phyloP scores from a whole-genome alignment of 768 basidiomycete species.

The Leccinellum albellum region DNA sequence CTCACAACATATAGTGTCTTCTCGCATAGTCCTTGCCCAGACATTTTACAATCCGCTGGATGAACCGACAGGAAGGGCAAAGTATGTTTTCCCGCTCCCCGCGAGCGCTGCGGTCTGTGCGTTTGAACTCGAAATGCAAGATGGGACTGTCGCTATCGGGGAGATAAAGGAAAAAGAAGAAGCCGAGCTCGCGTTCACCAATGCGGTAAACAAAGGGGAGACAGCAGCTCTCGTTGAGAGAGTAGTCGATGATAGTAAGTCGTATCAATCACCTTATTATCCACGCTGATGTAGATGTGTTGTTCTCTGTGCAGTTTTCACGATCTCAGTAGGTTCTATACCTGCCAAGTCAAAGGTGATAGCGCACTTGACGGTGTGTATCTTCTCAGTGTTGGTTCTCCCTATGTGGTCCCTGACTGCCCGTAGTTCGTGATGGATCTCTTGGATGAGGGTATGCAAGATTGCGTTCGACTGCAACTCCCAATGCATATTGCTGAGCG shows the following conservation, averaged over 20 bases:
- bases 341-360: constrained; percentile 39
- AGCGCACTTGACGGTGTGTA: constrained; percentile 41
- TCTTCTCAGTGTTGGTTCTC: background rate
- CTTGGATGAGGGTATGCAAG: constrained; percentile 43
- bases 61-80: constrained; percentile 39
- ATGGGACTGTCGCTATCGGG: constrained; percentile 43
- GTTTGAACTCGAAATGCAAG: constrained; percentile 46
- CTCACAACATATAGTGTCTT: constrained; percentile 35
- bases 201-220: constrained; percentile 39
- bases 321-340: constrained; percentile 54
- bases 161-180: constrained; percentile 45
- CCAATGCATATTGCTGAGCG: constrained; percentile 49
- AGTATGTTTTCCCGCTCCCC: constrained; percentile 60
- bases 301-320: constrained; percentile 41
- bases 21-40: constrained; percentile 40
- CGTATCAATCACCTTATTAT: background rate
- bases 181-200: constrained; percentile 39
- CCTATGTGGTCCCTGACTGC: background rate
- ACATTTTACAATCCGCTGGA: constrained; percentile 38
- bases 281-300: background rate
- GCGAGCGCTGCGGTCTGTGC: constrained; percentile 51
- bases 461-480: constrained; percentile 53
- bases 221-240: constrained; percentile 45
- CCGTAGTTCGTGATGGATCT: constrained; percentile 51
- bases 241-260: constrained; percentile 51